A percentile compares a stretch with the other conserved stretches of the same genome.
Conservation (phyloP, 306 rosid genomes). For the Cicer arietinum region DNA sequence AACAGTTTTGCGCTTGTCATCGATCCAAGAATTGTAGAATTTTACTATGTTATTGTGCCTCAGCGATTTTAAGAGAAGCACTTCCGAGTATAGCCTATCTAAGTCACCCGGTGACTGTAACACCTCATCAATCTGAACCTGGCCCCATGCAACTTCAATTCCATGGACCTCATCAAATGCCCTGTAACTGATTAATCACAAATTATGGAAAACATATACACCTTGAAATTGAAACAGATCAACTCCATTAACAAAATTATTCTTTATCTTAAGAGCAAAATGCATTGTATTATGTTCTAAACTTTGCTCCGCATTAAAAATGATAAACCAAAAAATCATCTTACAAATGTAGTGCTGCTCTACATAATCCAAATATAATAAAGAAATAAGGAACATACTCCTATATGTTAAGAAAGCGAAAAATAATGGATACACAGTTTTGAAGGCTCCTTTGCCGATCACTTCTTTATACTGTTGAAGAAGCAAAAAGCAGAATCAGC, state of each 20-base stretch:
- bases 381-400: neutral
- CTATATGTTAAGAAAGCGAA: neutral
- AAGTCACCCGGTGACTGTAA: conserved; percentile 78
- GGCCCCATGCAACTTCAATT: conserved; percentile 92
- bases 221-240: conserved; percentile 4
- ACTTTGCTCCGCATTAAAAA: neutral
- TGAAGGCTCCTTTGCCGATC: conserved; percentile 59
- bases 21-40: conserved; percentile 87
- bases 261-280: neutral
- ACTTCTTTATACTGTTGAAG: conserved; percentile 52
- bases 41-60: conserved; percentile 70
- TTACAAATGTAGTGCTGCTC: neutral
- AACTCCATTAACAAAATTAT: conserved; percentile 10
- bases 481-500: conserved; percentile 39
- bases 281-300: neutral
- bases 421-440: conserved; percentile 52
- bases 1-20: conserved; percentile 72
- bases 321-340: too few relatives aligned
- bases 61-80: conserved; percentile 72
- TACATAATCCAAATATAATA: neutral
- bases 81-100: conserved; percentile 79
- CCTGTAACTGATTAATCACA: conserved; percentile 62
- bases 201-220: conserved; percentile 36
- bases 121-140: conserved; percentile 69
- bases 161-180: conserved; percentile 90